Evolutionary conservation across 495 filamentous ascomycete species (phyloP).

Genomic region (Lophiostoma macrostomum): DNA sequence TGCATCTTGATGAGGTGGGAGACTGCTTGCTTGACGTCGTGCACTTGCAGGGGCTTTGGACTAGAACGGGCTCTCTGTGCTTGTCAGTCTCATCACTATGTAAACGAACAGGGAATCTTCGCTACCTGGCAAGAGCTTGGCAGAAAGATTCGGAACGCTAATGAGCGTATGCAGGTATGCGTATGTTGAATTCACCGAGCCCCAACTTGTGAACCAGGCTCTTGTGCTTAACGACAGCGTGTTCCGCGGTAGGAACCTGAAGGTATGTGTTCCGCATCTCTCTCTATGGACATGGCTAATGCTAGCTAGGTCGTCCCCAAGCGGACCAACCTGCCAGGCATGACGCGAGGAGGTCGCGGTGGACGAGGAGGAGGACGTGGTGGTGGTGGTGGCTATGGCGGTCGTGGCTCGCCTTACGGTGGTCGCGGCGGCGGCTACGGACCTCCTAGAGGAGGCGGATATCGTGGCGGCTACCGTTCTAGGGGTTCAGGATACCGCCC

Average conservation of each 20-base stretch:
- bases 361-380: slow-evolving; percentile 71
- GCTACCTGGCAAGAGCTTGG: slow-evolving; percentile 52
- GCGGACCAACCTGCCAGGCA: slow-evolving; percentile 93
- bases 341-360: slow-evolving; percentile 69
- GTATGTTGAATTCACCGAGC: slow-evolving; percentile 98
- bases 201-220: slow-evolving; percentile 86
- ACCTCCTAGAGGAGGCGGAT: slow-evolving; percentile 32
- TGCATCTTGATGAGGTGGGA: too few relatives aligned
- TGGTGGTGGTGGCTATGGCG: slow-evolving; percentile 53
- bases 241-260: slow-evolving; percentile 90
- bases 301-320: slow-evolving; percentile 79
- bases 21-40: too few relatives aligned
- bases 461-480: slow-evolving; percentile 64
- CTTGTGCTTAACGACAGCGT: slow-evolving; percentile 95
- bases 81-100: neutral
- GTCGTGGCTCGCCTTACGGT: slow-evolving; percentile 68
- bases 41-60: too few relatives aligned
- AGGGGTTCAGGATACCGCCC: slow-evolving; percentile 77
- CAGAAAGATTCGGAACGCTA: slow-evolving; percentile 50
- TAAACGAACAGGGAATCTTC: slow-evolving; percentile 32
- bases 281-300: neutral
- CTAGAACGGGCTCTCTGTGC: too few relatives aligned
- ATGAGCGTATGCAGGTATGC: slow-evolving; percentile 71
- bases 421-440: slow-evolving; percentile 46
- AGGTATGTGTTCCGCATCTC: slow-evolving; percentile 65